Conservation (phyloP, 805 yeast genomes). For the Saccharomycopsis babjevae region DNA sequence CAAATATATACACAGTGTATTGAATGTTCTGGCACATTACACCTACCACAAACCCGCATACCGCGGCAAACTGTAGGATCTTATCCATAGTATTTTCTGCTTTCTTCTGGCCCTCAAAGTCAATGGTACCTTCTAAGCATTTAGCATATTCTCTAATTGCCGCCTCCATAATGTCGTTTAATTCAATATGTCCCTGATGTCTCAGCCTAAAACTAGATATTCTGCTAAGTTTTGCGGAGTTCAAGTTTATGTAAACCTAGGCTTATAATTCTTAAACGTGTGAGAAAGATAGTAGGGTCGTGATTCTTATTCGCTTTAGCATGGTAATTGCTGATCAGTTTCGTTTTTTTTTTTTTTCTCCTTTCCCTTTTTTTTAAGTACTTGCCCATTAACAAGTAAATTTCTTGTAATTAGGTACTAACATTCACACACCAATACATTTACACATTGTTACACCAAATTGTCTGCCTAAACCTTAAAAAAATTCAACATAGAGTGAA, state of each 20-base stretch:
- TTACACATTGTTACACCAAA: too few species aligned
- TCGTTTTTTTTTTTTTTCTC: too few species aligned
- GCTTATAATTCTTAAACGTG: neutral
- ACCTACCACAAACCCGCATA: slow-evolving; percentile 8
- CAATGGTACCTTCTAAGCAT: slow-evolving; percentile 14
- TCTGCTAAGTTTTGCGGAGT: too few species aligned
- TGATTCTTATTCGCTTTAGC: neutral
- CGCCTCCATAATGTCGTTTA: neutral
- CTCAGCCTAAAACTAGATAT: too few species aligned
- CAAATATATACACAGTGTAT: slow-evolving; percentile 4
- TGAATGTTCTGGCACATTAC: slow-evolving; percentile 12
- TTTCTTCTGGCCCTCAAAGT: slow-evolving; percentile 12
- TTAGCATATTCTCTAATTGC: slow-evolving; percentile 2
- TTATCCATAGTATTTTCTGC: neutral
- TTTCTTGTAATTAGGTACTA: too few species aligned
- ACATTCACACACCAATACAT: too few species aligned
- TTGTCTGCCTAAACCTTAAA: too few species aligned
- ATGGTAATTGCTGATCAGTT: too few species aligned
- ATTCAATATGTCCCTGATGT: too few species aligned
- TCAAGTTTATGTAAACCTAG: neutral
- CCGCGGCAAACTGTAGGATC: slow-evolving; percentile 3
- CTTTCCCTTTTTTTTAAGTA: too few species aligned
- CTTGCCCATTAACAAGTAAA: too few species aligned
- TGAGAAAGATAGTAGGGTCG: neutral
- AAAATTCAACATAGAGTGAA: neutral